Percentiles rank a stretch among this genome's conserved stretches.
Evolutionary conservation across 2,329 filamentous ascomycete genomes (phyloP).

Genomic region (Hymenoscyphus albidus): DNA sequence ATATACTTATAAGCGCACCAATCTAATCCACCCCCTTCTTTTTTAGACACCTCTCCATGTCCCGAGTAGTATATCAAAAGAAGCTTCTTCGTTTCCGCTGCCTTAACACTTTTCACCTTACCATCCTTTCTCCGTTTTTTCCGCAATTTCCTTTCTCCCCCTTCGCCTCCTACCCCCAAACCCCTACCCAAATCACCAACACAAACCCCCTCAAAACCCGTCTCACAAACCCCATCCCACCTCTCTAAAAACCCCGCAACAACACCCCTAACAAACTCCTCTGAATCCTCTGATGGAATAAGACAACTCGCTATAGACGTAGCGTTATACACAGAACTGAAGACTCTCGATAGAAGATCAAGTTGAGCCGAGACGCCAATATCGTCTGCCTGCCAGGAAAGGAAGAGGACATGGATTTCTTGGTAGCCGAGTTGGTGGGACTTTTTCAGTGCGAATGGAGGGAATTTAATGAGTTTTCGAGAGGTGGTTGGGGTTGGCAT

Average conservation of each 20-base stretch:
- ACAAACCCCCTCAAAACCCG: too few species aligned
- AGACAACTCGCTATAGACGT: background rate
- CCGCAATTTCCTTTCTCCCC: background rate
- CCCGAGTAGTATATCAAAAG: conserved; percentile 11
- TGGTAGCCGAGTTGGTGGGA: background rate
- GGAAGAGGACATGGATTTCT: conserved; percentile 9
- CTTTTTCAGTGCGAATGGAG: background rate
- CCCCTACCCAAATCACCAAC: background rate
- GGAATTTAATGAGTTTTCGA: background rate
- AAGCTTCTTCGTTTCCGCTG: background rate
- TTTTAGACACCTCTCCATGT: conserved; percentile 9
- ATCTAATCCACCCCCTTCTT: background rate
- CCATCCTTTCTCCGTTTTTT: background rate
- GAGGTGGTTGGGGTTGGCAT: background rate
- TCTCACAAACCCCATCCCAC: background rate
- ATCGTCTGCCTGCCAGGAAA: conserved; percentile 10
- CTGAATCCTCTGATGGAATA: conserved; percentile 1
- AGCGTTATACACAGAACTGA: conserved; percentile 10
- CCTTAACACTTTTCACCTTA: background rate
- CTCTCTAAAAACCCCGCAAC: background rate
- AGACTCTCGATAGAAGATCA: background rate
- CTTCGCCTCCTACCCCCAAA: background rate
- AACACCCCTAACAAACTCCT: background rate
- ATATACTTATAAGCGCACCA: conserved; percentile 10
- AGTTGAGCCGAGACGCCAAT: conserved; percentile 8